Evolutionary conservation across 2,329 filamentous ascomycete species (phyloP).

Genomic region (Calonectria montana): DNA sequence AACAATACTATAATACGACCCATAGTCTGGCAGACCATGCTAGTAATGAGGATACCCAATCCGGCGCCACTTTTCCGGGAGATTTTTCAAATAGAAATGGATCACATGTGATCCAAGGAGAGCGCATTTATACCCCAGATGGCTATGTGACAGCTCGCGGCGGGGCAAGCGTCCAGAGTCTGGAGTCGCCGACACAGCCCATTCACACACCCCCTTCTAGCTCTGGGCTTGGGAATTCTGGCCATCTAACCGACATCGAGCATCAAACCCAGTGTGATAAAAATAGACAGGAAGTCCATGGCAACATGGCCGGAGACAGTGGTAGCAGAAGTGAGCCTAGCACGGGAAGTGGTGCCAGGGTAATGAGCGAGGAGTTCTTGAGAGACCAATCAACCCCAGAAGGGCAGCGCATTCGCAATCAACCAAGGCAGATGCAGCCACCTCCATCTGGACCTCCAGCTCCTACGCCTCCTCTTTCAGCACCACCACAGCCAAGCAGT

Average conservation of each 20-base stretch:
- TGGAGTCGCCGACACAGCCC: neutral
- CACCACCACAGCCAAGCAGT: neutral
- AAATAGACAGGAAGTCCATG: neutral
- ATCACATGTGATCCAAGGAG: neutral
- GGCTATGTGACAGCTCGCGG: neutral
- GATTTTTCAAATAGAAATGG: neutral
- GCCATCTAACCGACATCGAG: neutral
- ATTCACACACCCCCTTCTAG: neutral
- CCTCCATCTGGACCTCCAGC: constrained; percentile 1
- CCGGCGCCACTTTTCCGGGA: neutral
- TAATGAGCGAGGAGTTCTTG: neutral
- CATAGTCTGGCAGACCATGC: neutral
- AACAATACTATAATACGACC: neutral
- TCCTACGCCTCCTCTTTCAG: neutral
- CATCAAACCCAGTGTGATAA: neutral
- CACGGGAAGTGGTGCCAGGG: neutral
- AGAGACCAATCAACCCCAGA: neutral
- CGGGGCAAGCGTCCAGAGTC: neutral
- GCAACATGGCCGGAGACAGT: neutral
- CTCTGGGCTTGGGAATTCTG: neutral
- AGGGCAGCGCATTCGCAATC: neutral
- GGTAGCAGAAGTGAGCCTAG: neutral
- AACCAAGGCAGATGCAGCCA: neutral
- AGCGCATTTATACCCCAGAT: neutral
- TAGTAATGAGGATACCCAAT: neutral